A percentile compares a stretch with the other conserved stretches of the same genome.
These are phyloP conservation scores for Fennellomyces sp. DNA, from an alignment of 371 early-diverging fungal species.

Conservation along the genomic window DNA sequence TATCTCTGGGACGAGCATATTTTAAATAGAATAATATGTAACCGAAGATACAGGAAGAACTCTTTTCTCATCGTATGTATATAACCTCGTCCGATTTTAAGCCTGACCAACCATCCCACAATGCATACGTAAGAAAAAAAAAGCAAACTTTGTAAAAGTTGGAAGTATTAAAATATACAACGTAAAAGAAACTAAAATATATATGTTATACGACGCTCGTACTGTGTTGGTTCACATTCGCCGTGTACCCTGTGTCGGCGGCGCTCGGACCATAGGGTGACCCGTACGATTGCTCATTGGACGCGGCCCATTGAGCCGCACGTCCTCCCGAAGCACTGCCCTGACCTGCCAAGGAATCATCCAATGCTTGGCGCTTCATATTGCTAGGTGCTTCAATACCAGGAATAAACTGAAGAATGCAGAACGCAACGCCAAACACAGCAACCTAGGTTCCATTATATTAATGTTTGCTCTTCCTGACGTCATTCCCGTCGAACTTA, in stretches of 20 bases:
- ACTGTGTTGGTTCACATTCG: constrained; percentile 2
- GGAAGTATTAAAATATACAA: background rate
- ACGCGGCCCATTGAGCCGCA: constrained; percentile 59
- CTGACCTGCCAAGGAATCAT: constrained; percentile 11
- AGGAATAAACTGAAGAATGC: constrained; percentile 26
- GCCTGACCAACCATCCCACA: too few species aligned
- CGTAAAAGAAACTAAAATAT: background rate
- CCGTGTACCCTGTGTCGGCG: constrained; percentile 70
- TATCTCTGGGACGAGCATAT: too few species aligned
- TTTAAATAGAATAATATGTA: too few species aligned
- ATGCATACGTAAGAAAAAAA: too few species aligned
- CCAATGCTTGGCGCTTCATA: constrained; percentile 20
- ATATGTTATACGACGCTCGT: background rate
- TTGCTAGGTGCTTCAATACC: constrained; percentile 21
- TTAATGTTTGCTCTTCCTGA: background rate
- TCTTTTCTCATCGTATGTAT: too few species aligned
- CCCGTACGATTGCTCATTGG: constrained; percentile 76
- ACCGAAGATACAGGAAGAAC: too few species aligned
- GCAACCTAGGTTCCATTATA: constrained; percentile 12
- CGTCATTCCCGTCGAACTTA: constrained; percentile 5
- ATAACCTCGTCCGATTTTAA: too few species aligned
- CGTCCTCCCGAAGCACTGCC: constrained; percentile 6
- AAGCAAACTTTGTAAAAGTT: too few species aligned
- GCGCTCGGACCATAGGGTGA: constrained; percentile 83
- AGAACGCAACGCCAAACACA: constrained; percentile 22